Base-by-base conservation (phyloP, 1,284 basidiomycete species). In the Fomes fomentarius region DNA sequence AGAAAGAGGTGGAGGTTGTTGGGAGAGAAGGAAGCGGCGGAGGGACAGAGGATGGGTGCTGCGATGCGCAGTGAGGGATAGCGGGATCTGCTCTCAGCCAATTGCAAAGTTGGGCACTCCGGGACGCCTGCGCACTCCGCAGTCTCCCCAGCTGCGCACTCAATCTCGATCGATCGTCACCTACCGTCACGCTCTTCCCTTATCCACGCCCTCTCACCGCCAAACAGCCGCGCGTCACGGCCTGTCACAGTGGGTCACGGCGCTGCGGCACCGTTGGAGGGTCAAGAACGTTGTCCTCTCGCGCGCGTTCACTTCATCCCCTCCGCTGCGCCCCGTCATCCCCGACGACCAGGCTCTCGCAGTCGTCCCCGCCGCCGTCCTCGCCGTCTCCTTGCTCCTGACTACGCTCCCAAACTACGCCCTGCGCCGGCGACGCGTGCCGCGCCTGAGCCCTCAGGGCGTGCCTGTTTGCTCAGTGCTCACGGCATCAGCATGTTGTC, bases 31-130 rank as follows among this genome's bases (percentile, higher is more conserved):
- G 45, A 38, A 54, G 48, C 39, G 56, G 41, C 46, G 48, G 60
- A 52, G 62, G 38, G 51, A 52, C 54, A 65, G 66, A 58, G 59
- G 58, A 48, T 45, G 64, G 57, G 54, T 61, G 62, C 64, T 63
- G 64, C 63, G 66, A 66, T 66, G 63, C 64, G 64, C 52, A 57
- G 63, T 56, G 65, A 56, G 52, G 52, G 62, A 63, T 57, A 61
- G 52, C 54, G 57, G 62, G 60, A 58, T 58, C 61, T 58, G 49
- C 58, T 52, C 57, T 57, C 54, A 62, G 57, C 58, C 61, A 66
- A 63, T 64, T 59, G 56, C 60, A 56, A 53, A 55, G 50, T 56
- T 52, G 50, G n/a, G n/a, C n/a, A n/a, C n/a, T n/a, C n/a, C n/a
- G n/a, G 41, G 44, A 48, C 50, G 54, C 52, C 58, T 60, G 59